These are phyloP conservation scores for Heterobasidion occidentale DNA, from an alignment of 1,284 basidiomycete species.

Conservation along the genomic window DNA sequence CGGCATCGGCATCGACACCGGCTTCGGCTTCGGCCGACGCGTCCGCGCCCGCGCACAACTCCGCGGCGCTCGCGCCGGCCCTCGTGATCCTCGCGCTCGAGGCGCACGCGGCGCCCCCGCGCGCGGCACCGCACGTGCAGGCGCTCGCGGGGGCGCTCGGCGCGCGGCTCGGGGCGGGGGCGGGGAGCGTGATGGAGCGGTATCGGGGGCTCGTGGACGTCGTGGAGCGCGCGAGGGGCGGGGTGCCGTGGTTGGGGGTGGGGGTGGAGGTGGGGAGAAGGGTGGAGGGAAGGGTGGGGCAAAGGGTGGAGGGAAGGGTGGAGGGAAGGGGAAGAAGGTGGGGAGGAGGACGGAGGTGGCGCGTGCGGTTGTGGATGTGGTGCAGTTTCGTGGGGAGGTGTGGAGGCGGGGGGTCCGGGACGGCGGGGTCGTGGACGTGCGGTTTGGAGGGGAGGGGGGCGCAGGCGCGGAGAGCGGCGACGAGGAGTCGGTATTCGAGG, in stretches of 20 bases:
- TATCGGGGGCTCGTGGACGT: constrained; percentile 58
- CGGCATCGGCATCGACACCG: neutral
- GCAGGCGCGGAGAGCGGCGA: constrained; percentile 20
- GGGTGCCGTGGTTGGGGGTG: constrained; percentile 61
- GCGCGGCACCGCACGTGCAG: constrained; percentile 41
- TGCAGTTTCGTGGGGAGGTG: constrained; percentile 58
- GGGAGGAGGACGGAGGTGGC: constrained; percentile 55
- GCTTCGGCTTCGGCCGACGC: too few species aligned
- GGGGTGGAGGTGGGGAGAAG: too few species aligned
- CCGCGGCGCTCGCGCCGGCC: constrained; percentile 47
- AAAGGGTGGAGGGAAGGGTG: too few species aligned
- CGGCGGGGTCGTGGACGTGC: constrained; percentile 25
- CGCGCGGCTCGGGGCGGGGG: constrained; percentile 31
- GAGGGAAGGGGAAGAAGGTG: constrained; percentile 38
- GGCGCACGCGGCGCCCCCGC: constrained; percentile 32
- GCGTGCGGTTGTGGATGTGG: constrained; percentile 54
- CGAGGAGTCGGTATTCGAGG: constrained; percentile 8
- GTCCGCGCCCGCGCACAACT: constrained; percentile 21
- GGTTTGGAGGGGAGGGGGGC: constrained; percentile 28
- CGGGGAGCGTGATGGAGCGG: constrained; percentile 42
- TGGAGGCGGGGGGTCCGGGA: constrained; percentile 34
- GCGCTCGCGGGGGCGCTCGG: constrained; percentile 51
- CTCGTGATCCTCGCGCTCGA: constrained; percentile 66
- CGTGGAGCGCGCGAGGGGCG: constrained; percentile 49
- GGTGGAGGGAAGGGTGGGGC: constrained; percentile 24